Conservation (phyloP, 345 rosid genomes). For the Kandelia obovata region DNA sequence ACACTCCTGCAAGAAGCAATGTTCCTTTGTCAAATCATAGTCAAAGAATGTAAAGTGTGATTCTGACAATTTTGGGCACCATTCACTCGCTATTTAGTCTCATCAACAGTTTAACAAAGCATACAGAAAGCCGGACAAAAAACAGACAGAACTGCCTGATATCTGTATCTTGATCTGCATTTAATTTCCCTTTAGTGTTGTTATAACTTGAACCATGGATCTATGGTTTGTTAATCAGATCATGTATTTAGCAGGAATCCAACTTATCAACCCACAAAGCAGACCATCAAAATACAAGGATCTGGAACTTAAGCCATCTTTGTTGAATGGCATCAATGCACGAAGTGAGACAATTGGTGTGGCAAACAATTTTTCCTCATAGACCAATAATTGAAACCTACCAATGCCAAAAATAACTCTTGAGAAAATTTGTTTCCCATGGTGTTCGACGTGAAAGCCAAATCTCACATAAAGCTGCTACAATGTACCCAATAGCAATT, state of each 20-base stretch:
- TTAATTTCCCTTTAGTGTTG: too few species aligned
- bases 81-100: background rate
- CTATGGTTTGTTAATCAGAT: background rate
- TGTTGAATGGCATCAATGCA: background rate
- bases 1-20: conserved; percentile 25
- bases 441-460: conserved; percentile 37
- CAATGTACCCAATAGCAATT: conserved; percentile 42
- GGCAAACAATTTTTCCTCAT: too few species aligned
- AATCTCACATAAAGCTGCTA: conserved; percentile 44
- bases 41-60: background rate
- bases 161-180: too few species aligned
- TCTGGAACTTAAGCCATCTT: background rate
- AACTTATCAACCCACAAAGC: background rate
- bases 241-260: background rate
- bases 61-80: background rate
- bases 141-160: too few species aligned
- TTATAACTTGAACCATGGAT: background rate
- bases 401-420: conserved; percentile 40
- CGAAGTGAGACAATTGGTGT: background rate
- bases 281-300: background rate
- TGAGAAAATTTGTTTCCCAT: conserved; percentile 20
- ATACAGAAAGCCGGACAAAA: background rate
- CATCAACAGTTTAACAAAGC: background rate
- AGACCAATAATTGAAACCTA: conserved; percentile 13
- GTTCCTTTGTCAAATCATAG: conserved; percentile 1